Conservation (phyloP, 2,329 filamentous ascomycete species). For the Plenodomus tracheiphilus region DNA sequence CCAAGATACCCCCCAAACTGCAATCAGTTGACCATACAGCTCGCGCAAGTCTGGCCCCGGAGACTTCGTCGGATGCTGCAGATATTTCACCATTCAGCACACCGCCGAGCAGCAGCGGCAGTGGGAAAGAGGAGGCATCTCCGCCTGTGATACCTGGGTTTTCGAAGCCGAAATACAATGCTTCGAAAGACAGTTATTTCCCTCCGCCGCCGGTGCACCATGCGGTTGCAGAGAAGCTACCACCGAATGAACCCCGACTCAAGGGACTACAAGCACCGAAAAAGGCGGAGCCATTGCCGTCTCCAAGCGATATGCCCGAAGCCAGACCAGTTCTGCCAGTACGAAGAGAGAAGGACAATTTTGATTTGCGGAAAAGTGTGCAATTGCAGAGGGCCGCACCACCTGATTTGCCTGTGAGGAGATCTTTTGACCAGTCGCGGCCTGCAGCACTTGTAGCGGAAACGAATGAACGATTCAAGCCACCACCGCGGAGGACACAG, state of each 20-base stretch:
- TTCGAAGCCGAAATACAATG: slow-evolving; percentile 26
- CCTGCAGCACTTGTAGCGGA: slow-evolving; percentile 29
- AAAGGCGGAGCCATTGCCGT: slow-evolving; percentile 16
- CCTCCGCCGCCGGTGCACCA: slow-evolving; percentile 36
- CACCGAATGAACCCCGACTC: slow-evolving; percentile 25
- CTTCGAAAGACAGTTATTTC: slow-evolving; percentile 37
- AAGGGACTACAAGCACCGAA: slow-evolving; percentile 20
- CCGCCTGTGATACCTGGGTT: slow-evolving; percentile 26
- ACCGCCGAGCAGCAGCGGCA: slow-evolving; percentile 76
- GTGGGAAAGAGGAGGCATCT: slow-evolving; percentile 40
- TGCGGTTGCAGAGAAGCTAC: slow-evolving; percentile 31
- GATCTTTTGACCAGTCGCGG: slow-evolving; percentile 42
- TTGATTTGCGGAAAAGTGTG: slow-evolving; percentile 42
- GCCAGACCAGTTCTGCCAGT: slow-evolving; percentile 56
- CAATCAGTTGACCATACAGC: slow-evolving; percentile 30
- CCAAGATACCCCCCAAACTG: slow-evolving; percentile 61
- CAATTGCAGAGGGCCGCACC: slow-evolving; percentile 33
- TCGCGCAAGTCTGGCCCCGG: slow-evolving; percentile 39
- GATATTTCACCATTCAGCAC: slow-evolving; percentile 81
- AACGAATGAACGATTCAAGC: slow-evolving; percentile 32
- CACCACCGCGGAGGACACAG: slow-evolving; percentile 41
- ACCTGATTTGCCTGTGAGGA: slow-evolving; percentile 39
- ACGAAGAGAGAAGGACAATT: slow-evolving; percentile 43
- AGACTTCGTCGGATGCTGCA: slow-evolving; percentile 50
- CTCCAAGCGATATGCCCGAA: slow-evolving; percentile 37